Percentiles rank a stretch among this genome's conserved stretches.
Evolutionary conservation across 768 basidiomycete species (phyloP).

Genomic region (Hydnum rufescens): DNA sequence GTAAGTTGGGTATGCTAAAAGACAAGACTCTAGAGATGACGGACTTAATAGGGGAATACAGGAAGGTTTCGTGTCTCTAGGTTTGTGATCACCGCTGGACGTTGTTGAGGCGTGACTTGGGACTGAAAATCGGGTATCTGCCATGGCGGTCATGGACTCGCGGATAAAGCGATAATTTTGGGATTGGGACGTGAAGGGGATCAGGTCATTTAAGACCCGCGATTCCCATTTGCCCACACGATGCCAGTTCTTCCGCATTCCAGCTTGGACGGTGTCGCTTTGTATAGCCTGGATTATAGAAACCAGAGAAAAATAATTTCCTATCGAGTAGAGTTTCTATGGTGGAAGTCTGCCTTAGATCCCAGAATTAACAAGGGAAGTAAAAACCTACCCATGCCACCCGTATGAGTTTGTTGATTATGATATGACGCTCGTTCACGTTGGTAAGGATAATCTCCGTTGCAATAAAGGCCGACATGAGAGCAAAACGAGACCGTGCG

Average conservation of each 20-base stretch:
- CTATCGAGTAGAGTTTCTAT: conserved; percentile 63
- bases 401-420: conserved; percentile 66
- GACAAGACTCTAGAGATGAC: conserved; percentile 12
- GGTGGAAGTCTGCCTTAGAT: conserved; percentile 1
- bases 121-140: conserved; percentile 31
- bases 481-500: conserved; percentile 64
- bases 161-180: conserved; percentile 64
- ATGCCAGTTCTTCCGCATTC: conserved; percentile 47
- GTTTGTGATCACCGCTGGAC: conserved; percentile 17
- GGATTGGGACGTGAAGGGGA: conserved; percentile 36
- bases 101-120: conserved; percentile 28
- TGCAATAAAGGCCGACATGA: conserved; percentile 60
- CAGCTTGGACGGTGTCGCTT: conserved; percentile 43
- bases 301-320: conserved; percentile 59
- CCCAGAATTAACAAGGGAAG: not conserved
- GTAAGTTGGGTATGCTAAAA: not conserved
- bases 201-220: conserved; percentile 55
- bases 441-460: conserved; percentile 66
- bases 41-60: conserved; percentile 74
- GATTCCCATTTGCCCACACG: conserved; percentile 49
- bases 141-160: conserved; percentile 38
- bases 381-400: conserved; percentile 52
- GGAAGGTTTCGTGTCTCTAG: not conserved
- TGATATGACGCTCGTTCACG: conserved; percentile 36
- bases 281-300: conserved; percentile 64